phyloP scores from a whole-genome alignment of 1,284 basidiomycete genomes.

The Ceratobasidium sp. region DNA sequence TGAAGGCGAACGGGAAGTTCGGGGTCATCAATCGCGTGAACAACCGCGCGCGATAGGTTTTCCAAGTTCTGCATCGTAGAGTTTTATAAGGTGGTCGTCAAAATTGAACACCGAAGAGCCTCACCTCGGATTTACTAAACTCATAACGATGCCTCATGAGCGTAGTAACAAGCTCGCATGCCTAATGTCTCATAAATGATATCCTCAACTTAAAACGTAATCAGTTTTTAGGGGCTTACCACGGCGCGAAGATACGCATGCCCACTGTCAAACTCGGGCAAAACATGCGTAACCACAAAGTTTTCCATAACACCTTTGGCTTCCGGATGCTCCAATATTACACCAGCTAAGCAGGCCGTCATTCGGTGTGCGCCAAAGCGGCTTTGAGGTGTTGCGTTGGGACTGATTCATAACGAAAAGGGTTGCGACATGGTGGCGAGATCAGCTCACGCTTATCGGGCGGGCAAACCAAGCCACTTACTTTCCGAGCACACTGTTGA shows the following conservation, averaged over 20 bases:
- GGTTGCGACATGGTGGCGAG: background rate
- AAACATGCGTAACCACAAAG: conserved; percentile 78
- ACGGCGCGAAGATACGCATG: conserved; percentile 82
- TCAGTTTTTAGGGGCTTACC: conserved; percentile 60
- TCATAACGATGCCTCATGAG: conserved; percentile 74
- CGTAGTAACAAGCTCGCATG: conserved; percentile 81
- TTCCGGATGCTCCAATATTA: conserved; percentile 84
- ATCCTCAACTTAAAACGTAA: conserved; percentile 27
- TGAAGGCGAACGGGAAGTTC: conserved; percentile 89
- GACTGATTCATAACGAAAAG: conserved; percentile 13
- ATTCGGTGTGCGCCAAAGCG: conserved; percentile 87
- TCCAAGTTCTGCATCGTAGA: conserved; percentile 65
- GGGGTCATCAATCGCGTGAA: conserved; percentile 73
- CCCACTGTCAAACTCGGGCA: conserved; percentile 72
- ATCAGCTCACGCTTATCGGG: background rate
- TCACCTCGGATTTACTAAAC: conserved; percentile 76
- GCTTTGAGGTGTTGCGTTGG: conserved; percentile 65
- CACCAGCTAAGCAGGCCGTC: conserved; percentile 77
- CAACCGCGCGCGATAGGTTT: conserved; percentile 72
- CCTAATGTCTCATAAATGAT: conserved; percentile 61
- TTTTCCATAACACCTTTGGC: conserved; percentile 81
- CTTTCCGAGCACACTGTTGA: conserved; percentile 77
- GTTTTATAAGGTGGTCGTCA: background rate
- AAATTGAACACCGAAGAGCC: conserved; percentile 39
- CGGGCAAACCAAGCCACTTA: conserved; percentile 58